Evolutionary conservation across 345 rosid species (phyloP).

Genomic region (Draba incana): DNA sequence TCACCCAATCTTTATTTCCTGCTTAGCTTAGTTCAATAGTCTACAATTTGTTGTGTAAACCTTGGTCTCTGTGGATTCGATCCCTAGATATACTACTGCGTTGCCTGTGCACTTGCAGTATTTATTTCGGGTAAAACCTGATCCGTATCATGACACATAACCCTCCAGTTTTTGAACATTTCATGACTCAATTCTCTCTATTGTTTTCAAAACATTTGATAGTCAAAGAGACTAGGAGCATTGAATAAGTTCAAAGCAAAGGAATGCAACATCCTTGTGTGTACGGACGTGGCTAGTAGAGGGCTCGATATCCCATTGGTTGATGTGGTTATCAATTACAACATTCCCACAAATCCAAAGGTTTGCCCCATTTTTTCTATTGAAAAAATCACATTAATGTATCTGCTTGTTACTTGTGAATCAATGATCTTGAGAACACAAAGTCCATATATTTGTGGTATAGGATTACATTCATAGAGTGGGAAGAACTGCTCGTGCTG

Average conservation of each 20-base stretch:
- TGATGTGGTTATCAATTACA: slow-evolving; percentile 92
- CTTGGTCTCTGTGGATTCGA: too few species aligned
- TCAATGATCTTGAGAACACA: slow-evolving; percentile 1
- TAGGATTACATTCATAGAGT: slow-evolving; percentile 93
- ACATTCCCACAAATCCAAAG: slow-evolving; percentile 67
- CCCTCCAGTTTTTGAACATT: background rate
- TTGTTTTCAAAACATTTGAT: slow-evolving; percentile 24
- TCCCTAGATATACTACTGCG: too few species aligned
- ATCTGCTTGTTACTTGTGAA: slow-evolving; percentile 5
- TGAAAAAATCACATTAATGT: too few species aligned
- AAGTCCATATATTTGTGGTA: slow-evolving; percentile 11
- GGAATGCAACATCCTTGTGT: slow-evolving; percentile 88
- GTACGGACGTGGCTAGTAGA: slow-evolving; percentile 97
- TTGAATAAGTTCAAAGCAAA: slow-evolving; percentile 90
- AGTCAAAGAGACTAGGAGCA: slow-evolving; percentile 95
- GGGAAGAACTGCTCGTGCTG: slow-evolving; percentile 95
- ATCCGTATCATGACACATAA: background rate
- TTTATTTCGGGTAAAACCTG: too few species aligned
- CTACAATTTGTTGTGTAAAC: too few species aligned
- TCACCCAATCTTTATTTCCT: too few species aligned
- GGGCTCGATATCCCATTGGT: slow-evolving; percentile 97
- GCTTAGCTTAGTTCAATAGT: too few species aligned
- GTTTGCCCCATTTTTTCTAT: slow-evolving; percentile 16
- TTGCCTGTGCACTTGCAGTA: too few species aligned
- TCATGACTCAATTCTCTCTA: background rate